Conservation (phyloP, 2,329 filamentous ascomycete genomes). For the Botrytis squamosa region DNA sequence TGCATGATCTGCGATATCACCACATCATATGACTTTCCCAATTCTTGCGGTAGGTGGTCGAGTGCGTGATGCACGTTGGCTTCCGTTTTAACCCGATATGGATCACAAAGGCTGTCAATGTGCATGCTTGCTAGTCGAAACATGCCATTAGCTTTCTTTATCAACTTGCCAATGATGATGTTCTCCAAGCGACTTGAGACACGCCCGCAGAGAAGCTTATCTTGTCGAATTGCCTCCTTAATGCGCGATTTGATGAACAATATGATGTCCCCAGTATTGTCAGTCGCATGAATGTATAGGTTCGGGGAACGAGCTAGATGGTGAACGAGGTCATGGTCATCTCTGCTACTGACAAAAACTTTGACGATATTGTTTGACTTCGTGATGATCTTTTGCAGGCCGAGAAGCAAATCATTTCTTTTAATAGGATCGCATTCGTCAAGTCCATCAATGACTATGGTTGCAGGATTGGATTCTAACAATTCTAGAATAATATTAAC, state of each 20-base stretch:
- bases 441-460: slow-evolving; percentile 25
- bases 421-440: slow-evolving; percentile 23
- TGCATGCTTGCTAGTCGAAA: too few species aligned
- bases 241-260: neutral
- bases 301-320: slow-evolving; percentile 21
- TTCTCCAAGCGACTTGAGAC: too few species aligned
- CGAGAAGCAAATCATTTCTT: slow-evolving; percentile 19
- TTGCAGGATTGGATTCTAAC: slow-evolving; percentile 10
- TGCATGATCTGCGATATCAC: too few species aligned
- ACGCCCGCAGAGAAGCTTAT: too few species aligned
- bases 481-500: slow-evolving; percentile 18
- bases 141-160: too few species aligned
- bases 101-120: too few species aligned
- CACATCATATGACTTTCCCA: too few species aligned
- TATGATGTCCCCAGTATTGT: neutral
- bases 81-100: too few species aligned
- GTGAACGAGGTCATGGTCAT: slow-evolving; percentile 22
- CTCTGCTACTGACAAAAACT: slow-evolving; percentile 25
- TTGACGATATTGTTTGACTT: slow-evolving; percentile 22
- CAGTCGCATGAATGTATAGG: neutral
- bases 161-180: too few species aligned
- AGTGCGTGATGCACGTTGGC: too few species aligned
- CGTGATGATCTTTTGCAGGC: slow-evolving; percentile 18
- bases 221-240: neutral
- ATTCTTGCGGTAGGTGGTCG: too few species aligned